Percentiles rank a stretch among this genome's conserved stretches.
Evolutionary conservation across 495 filamentous ascomycete species (phyloP).

Genomic region (Trichoderma erinaceum): DNA sequence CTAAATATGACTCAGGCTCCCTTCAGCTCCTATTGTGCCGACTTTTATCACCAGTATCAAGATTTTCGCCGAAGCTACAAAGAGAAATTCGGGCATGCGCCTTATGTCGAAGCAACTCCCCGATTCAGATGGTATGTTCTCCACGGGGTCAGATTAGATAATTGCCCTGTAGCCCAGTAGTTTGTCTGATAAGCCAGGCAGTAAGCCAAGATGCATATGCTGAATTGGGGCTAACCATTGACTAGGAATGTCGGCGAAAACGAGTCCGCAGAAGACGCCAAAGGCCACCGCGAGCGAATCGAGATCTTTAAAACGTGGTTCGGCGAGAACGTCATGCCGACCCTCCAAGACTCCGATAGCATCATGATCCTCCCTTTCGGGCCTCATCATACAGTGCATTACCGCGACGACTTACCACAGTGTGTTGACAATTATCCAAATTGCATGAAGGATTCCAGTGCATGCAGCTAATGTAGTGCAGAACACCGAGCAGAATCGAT

Average conservation of each 20-base stretch:
- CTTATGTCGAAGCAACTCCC: constrained; percentile 21
- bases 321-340: constrained; percentile 16
- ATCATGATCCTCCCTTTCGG: constrained; percentile 22
- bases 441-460: not conserved
- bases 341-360: constrained; percentile 10
- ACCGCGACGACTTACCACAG: constrained; percentile 18
- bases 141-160: too few species aligned
- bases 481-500: constrained; percentile 6
- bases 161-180: too few species aligned
- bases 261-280: constrained; percentile 12
- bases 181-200: not conserved
- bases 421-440: constrained; percentile 10
- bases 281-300: constrained; percentile 11
- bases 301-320: constrained; percentile 22
- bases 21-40: constrained; percentile 20
- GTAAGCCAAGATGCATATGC: not conserved
- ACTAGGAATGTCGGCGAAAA: constrained; percentile 20
- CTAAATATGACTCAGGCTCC: constrained; percentile 15
- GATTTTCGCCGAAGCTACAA: constrained; percentile 18
- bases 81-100: constrained; percentile 16
- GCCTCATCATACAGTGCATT: constrained; percentile 8
- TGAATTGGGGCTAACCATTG: not conserved
- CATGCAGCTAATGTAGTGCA: constrained; percentile 8
- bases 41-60: constrained; percentile 19
- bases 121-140: constrained; percentile 20